phyloP scores from a whole-genome alignment of 306 rosid genomes.

The Cucumis melo region DNA sequence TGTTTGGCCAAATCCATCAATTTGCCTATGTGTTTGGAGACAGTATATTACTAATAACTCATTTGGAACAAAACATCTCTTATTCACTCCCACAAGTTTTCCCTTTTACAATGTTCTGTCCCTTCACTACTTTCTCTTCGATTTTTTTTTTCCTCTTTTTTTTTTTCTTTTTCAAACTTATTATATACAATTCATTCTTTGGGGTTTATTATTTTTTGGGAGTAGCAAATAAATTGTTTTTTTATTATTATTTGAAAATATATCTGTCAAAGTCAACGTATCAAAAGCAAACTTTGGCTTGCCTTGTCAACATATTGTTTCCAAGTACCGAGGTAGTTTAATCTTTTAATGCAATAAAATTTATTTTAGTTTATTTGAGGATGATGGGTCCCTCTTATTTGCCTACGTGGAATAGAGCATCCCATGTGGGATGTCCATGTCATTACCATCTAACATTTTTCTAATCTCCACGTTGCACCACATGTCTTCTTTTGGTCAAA shows the following conservation, averaged over 20 bases:
- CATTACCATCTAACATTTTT: not conserved
- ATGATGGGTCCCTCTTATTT: not conserved
- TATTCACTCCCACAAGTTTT: slow-evolving; percentile 2
- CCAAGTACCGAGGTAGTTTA: not conserved
- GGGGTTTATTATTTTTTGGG: not conserved
- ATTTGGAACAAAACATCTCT: not conserved
- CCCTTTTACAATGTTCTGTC: not conserved
- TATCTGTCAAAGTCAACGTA: not conserved
- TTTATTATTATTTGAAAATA: not conserved
- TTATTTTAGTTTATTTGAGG: not conserved
- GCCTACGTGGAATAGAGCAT: slow-evolving; percentile 12
- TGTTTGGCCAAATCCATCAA: not conserved
- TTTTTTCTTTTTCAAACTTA: not conserved
- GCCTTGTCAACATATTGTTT: not conserved
- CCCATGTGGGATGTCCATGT: slow-evolving; percentile 21
- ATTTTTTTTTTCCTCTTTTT: not conserved
- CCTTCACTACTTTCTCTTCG: not conserved
- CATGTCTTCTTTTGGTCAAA: slow-evolving; percentile 1
- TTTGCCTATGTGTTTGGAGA: not conserved
- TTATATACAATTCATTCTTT: no score
- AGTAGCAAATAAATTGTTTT: not conserved
- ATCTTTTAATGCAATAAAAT: not conserved
- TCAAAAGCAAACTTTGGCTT: not conserved
- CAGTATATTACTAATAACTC: not conserved
- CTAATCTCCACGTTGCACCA: slow-evolving; percentile 12